These are phyloP conservation scores for Claviceps quebecensis DNA, from an alignment of 2,329 filamentous ascomycete species.

Conservation along the genomic window DNA sequence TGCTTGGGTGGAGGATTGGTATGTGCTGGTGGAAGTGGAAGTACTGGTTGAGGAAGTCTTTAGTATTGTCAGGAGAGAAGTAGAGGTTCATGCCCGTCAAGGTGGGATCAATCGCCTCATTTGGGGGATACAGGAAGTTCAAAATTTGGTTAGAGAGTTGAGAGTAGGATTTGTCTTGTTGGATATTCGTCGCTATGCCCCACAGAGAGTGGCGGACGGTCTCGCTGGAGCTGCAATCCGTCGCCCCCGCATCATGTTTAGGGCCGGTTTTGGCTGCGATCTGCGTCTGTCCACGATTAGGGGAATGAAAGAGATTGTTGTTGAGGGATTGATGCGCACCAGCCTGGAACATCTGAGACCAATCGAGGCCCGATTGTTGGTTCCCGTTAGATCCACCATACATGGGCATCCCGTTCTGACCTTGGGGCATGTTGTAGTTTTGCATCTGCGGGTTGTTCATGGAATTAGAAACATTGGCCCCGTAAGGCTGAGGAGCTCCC, in stretches of 20 bases:
- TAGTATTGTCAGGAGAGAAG: constrained; percentile 53
- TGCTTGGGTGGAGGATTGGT: constrained; percentile 57
- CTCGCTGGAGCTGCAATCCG: constrained; percentile 31
- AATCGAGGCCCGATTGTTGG: constrained; percentile 54
- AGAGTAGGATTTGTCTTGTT: constrained; percentile 31
- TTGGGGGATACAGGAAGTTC: constrained; percentile 39
- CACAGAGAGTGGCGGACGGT: constrained; percentile 35
- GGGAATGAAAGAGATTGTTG: constrained; percentile 36
- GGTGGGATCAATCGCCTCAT: constrained; percentile 32
- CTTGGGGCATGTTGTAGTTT: constrained; percentile 48
- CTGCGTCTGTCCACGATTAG: constrained; percentile 56
- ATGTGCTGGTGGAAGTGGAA: constrained; percentile 62
- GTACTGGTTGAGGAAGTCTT: constrained; percentile 57
- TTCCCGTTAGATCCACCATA: constrained; percentile 45
- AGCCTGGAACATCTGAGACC: constrained; percentile 66
- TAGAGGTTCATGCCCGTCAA: constrained; percentile 45
- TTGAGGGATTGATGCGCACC: constrained; percentile 53
- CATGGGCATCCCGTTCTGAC: constrained; percentile 51
- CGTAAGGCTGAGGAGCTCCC: constrained; percentile 40
- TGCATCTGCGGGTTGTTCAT: constrained; percentile 54
- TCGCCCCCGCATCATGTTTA: constrained; percentile 37
- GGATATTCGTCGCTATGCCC: constrained; percentile 31
- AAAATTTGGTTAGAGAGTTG: constrained; percentile 42
- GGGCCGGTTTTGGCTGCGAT: constrained; percentile 55
- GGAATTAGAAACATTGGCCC: constrained; percentile 40